Conservation (phyloP, 352 stramenopile genomes). For the Phytophthora agathidicida region DNA sequence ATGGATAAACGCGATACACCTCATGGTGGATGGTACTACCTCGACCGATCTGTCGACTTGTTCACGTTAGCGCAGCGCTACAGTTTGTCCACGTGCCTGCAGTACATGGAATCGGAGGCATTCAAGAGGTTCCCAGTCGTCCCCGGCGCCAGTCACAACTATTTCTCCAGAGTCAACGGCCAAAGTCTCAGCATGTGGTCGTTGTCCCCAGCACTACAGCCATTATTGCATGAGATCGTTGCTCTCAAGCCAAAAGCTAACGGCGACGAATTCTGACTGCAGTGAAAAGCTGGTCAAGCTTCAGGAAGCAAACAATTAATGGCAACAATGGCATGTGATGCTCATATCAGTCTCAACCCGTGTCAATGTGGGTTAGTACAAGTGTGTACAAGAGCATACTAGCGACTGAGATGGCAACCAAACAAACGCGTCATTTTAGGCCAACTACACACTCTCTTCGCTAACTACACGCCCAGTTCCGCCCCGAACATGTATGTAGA, state of each 20-base stretch:
- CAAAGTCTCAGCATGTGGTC: conserved; percentile 39
- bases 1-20: conserved; percentile 13
- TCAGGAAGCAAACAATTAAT: background rate
- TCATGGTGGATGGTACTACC: conserved; percentile 36
- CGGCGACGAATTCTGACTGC: too few relatives aligned
- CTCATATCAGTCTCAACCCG: too few relatives aligned
- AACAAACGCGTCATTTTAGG: too few relatives aligned
- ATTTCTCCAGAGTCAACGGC: background rate
- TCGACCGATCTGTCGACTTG: conserved; percentile 1
- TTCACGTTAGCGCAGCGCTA: conserved; percentile 4
- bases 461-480: too few relatives aligned
- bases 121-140: conserved; percentile 18
- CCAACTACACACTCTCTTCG: too few relatives aligned
- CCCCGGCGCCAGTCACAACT: background rate
- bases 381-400: too few relatives aligned
- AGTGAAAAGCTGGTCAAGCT: background rate
- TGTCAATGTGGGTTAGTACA: too few relatives aligned
- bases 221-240: background rate
- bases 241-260: background rate
- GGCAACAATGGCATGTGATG: background rate
- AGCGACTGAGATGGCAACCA: background rate
- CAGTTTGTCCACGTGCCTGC: conserved; percentile 9
- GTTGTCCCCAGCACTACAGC: background rate
- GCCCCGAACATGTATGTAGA: too few relatives aligned
- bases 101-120: conserved; percentile 27